Conservation (phyloP, 2,329 filamentous ascomycete genomes). For the Ampelomyces quisqualis region DNA sequence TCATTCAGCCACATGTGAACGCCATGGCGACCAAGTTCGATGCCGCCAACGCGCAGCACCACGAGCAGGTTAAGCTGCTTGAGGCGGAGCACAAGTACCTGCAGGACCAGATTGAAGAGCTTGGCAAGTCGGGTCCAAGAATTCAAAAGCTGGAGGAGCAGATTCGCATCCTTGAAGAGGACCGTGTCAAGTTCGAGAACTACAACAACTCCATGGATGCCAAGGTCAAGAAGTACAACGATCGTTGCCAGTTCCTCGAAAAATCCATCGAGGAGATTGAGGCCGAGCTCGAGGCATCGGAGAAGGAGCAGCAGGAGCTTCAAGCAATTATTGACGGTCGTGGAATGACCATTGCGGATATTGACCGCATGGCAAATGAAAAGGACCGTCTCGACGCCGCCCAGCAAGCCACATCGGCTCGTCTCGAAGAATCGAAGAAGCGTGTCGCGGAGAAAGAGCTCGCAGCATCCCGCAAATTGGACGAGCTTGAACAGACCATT, state of each 20-base stretch:
- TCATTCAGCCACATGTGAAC: constrained; percentile 80
- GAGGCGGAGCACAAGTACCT: constrained; percentile 83
- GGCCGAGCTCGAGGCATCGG: constrained; percentile 77
- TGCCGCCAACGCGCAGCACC: constrained; percentile 77
- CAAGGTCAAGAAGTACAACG: constrained; percentile 86
- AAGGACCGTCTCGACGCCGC: constrained; percentile 89
- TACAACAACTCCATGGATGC: constrained; percentile 85
- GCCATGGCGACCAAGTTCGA: constrained; percentile 88
- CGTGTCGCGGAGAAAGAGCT: constrained; percentile 80
- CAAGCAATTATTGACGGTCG: constrained; percentile 88
- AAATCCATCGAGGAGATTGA: constrained; percentile 83
- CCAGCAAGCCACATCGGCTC: constrained; percentile 71
- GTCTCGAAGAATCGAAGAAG: constrained; percentile 82
- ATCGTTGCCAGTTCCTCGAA: constrained; percentile 76
- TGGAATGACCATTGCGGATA: constrained; percentile 95
- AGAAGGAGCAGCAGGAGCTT: constrained; percentile 75
- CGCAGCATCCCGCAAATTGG: constrained; percentile 82
- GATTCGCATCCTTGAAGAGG: constrained; percentile 91
- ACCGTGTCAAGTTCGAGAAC: constrained; percentile 91
- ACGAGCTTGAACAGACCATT: constrained; percentile 87
- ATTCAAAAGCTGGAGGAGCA: constrained; percentile 81
- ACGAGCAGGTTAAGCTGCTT: constrained; percentile 78
- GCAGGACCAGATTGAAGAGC: constrained; percentile 80
- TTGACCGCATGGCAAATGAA: constrained; percentile 97
- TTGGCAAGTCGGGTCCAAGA: constrained; percentile 83